Conservation (phyloP, 129 eudicot species). For the Flaveria bidentis region DNA sequence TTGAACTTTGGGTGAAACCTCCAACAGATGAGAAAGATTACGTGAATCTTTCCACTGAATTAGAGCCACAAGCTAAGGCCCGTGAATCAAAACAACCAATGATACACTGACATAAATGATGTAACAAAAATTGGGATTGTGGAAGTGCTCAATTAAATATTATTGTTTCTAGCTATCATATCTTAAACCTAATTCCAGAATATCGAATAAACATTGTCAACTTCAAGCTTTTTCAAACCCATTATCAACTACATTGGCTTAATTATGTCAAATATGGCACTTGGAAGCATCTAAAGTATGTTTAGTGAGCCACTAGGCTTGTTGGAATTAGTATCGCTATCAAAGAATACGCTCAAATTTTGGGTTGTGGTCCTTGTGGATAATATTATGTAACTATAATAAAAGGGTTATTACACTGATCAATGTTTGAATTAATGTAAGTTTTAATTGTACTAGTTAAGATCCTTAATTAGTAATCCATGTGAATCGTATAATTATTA, state of each 20-base stretch:
- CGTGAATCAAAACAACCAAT: slow-evolving; percentile 29
- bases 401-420: no score
- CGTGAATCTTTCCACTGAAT: slow-evolving; percentile 8
- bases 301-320: slow-evolving; percentile 10
- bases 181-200: slow-evolving; percentile 1
- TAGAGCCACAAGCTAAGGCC: slow-evolving; percentile 19
- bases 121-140: neutral
- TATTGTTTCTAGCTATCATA: slow-evolving; percentile 12
- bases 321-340: neutral
- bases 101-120: slow-evolving; percentile 10
- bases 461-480: no score
- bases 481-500: no score
- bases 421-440: no score
- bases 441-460: no score
- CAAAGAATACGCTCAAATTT: neutral
- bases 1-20: slow-evolving; percentile 18
- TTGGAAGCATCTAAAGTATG: neutral
- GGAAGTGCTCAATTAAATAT: slow-evolving; percentile 23
- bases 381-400: no score
- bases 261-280: neutral
- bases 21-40: slow-evolving; percentile 17
- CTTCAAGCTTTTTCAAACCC: slow-evolving; percentile 3
- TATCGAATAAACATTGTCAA: neutral
- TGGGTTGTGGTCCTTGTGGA: neutral
- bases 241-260: slow-evolving; percentile 11